Evolutionary conservation across 139 green algal genomes (phyloP).

Genomic region (Tetratostichococcus sp.): DNA sequence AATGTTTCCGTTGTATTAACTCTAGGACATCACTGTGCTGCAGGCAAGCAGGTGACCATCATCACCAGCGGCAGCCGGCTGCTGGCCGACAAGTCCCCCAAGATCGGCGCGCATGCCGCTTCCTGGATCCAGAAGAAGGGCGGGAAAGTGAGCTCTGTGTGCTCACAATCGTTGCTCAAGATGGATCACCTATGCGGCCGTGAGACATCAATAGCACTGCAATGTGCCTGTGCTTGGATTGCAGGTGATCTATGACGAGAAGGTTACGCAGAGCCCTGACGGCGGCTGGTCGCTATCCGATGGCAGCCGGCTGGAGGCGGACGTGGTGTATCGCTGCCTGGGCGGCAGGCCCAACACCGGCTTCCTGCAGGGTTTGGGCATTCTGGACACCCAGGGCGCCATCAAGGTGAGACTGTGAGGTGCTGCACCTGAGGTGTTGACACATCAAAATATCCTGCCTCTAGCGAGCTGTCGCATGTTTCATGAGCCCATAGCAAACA

Average conservation of each 20-base stretch:
- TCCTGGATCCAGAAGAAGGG: background rate
- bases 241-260: background rate
- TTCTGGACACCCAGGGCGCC: background rate
- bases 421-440: too few relatives aligned
- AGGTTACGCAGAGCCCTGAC: background rate
- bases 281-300: background rate
- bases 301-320: background rate
- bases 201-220: background rate
- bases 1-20: too few relatives aligned
- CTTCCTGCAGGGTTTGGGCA: background rate
- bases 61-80: background rate
- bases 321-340: background rate
- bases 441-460: too few relatives aligned
- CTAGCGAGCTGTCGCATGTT: too few relatives aligned
- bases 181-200: too few relatives aligned
- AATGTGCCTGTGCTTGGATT: too few relatives aligned
- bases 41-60: constrained; percentile 4
- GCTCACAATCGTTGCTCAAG: background rate
- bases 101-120: background rate
- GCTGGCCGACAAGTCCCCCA: constrained; percentile 1
- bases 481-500: too few relatives aligned
- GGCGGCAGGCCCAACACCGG: background rate
- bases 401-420: background rate
- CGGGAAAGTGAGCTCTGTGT: background rate
- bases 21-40: too few relatives aligned